A percentile compares a stretch with the other conserved stretches of the same genome.
Evolutionary conservation across 805 yeast species (phyloP).

Genomic region (Starmerella cellae): DNA sequence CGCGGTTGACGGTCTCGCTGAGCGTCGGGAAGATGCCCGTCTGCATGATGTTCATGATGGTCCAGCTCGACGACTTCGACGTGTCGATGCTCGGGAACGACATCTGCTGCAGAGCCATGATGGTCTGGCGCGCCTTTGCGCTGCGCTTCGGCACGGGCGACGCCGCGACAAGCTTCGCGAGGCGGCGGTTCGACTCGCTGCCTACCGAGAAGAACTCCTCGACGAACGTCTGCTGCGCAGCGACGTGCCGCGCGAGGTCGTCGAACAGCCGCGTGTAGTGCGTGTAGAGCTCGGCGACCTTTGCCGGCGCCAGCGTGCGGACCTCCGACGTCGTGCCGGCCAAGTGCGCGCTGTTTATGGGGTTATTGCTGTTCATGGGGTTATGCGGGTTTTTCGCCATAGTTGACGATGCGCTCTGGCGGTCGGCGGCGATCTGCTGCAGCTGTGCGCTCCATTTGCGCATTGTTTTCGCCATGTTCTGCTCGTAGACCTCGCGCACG

Average conservation of each 20-base stretch:
- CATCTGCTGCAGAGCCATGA: not conserved
- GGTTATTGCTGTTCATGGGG: not conserved
- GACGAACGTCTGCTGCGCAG: slow-evolving; percentile 39
- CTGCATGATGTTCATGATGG: slow-evolving; percentile 4
- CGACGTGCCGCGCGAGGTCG: slow-evolving; percentile 7
- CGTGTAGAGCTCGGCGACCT: not conserved
- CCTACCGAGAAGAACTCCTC: slow-evolving; percentile 37
- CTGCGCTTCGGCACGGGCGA: slow-evolving; percentile 4
- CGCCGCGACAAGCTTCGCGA: slow-evolving; percentile 18
- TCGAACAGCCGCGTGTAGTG: slow-evolving; percentile 5
- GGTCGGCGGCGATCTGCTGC: slow-evolving; percentile 4
- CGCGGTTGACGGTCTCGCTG: not conserved
- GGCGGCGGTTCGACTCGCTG: slow-evolving; percentile 28
- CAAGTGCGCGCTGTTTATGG: not conserved
- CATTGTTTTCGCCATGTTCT: slow-evolving; percentile 25
- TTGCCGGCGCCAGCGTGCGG: not conserved
- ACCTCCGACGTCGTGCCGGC: not conserved
- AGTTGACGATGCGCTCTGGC: not conserved
- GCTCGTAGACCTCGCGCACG: slow-evolving; percentile 29
- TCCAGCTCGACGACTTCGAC: slow-evolving; percentile 2
- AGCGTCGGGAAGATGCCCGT: slow-evolving; percentile 4
- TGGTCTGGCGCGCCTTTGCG: not conserved
- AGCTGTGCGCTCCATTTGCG: slow-evolving; percentile 22
- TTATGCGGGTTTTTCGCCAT: not conserved
- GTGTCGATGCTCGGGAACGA: slow-evolving; percentile 2